Conservation (phyloP, 2,329 filamentous ascomycete genomes). For the Hypoxylon sp. region DNA sequence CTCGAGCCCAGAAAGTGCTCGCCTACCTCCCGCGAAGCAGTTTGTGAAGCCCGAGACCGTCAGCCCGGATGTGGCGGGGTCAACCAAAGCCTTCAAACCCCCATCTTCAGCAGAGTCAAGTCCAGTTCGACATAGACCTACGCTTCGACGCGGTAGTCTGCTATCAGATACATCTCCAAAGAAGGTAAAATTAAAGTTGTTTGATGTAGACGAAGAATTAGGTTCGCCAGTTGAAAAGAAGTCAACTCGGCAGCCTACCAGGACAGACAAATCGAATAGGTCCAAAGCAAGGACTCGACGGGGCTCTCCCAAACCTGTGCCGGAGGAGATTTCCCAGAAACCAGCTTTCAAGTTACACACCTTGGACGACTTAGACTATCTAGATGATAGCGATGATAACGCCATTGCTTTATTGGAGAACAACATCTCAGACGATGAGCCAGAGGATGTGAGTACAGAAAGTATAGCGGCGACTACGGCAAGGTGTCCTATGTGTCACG, state of each 20-base stretch:
- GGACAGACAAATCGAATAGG: slow-evolving; percentile 8
- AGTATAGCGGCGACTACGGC: slow-evolving; percentile 42
- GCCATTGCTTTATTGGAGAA: slow-evolving; percentile 15
- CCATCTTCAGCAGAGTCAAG: slow-evolving; percentile 19
- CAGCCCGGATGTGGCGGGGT: slow-evolving; percentile 29
- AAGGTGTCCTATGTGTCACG: slow-evolving; percentile 76
- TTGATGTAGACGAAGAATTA: slow-evolving; percentile 19
- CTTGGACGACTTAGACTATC: slow-evolving; percentile 43
- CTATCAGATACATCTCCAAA: slow-evolving; percentile 25
- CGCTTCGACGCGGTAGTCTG: slow-evolving; percentile 5
- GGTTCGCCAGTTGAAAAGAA: not conserved
- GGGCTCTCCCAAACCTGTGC: slow-evolving; percentile 12
- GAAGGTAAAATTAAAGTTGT: slow-evolving; percentile 18
- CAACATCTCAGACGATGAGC: slow-evolving; percentile 29
- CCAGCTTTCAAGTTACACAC: slow-evolving; percentile 47
- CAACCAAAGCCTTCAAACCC: slow-evolving; percentile 26
- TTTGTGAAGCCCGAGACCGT: slow-evolving; percentile 22
- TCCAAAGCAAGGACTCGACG: slow-evolving; percentile 22
- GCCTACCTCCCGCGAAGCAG: not conserved
- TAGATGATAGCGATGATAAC: slow-evolving; percentile 35
- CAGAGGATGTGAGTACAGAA: slow-evolving; percentile 38
- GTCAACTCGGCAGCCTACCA: not conserved
- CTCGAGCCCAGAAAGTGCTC: slow-evolving; percentile 22
- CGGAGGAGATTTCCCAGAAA: slow-evolving; percentile 34
- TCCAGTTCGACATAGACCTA: slow-evolving; percentile 12